Evolutionary conservation across 164 flowering plant species (phyloP).

Genomic region (Tetracentron sinense): DNA sequence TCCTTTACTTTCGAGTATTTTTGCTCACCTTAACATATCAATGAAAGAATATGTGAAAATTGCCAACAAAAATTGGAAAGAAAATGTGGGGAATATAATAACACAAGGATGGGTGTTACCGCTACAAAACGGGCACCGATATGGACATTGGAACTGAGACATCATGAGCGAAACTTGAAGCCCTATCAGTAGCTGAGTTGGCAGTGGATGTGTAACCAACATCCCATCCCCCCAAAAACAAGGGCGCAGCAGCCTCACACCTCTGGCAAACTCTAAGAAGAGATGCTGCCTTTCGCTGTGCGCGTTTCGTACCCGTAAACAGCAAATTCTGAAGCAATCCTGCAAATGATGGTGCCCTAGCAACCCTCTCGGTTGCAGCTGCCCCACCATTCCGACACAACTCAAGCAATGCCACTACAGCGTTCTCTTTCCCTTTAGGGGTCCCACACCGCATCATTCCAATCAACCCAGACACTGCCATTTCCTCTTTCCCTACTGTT

Average conservation of each 20-base stretch:
- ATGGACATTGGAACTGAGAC: slow-evolving; percentile 55
- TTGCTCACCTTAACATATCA: no score
- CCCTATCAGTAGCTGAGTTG: slow-evolving; percentile 43
- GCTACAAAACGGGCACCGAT: slow-evolving; percentile 65
- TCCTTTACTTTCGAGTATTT: no score
- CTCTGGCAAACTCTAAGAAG: slow-evolving; percentile 84
- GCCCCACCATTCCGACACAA: slow-evolving; percentile 80
- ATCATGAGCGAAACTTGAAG: slow-evolving; percentile 44
- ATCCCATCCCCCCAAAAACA: slow-evolving; percentile 51
- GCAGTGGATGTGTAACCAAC: slow-evolving; percentile 47
- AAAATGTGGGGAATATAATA: slow-evolving; percentile 14
- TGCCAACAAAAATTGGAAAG: slow-evolving; percentile 26
- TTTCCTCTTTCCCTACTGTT: slow-evolving; percentile 67
- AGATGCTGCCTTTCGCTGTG: slow-evolving; percentile 92
- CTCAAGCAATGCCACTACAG: slow-evolving; percentile 86
- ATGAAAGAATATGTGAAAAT: slow-evolving; percentile 49
- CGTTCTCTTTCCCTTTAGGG: slow-evolving; percentile 85
- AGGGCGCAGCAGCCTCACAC: slow-evolving; percentile 54
- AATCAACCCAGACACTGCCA: slow-evolving; percentile 56
- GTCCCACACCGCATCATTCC: slow-evolving; percentile 86
- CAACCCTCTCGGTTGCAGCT: slow-evolving; percentile 53
- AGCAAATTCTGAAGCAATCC: slow-evolving; percentile 62
- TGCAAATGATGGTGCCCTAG: slow-evolving; percentile 70
- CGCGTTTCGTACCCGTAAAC: slow-evolving; percentile 82
- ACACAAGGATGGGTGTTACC: slow-evolving; percentile 10